Evolutionary conservation across 2,329 filamentous ascomycete genomes (phyloP).

Genomic region (Tolypocladium amazonense): DNA sequence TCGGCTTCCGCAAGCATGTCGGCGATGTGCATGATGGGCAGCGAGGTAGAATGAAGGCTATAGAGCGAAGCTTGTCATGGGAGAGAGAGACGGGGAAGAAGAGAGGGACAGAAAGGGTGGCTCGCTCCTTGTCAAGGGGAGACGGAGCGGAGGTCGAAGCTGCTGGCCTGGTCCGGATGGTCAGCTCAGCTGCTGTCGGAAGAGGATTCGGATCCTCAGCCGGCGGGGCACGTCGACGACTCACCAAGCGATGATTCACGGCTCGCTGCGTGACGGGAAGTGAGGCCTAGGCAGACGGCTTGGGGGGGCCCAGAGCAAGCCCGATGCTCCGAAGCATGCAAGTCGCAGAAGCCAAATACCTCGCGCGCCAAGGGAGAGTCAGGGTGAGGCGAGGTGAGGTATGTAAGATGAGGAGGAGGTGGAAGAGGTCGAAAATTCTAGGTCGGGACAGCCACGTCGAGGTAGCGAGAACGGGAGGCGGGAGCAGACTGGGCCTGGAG

Average conservation of each 20-base stretch:
- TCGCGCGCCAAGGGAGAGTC: background rate
- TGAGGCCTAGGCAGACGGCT: background rate
- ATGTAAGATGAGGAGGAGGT: background rate
- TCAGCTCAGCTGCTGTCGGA: background rate
- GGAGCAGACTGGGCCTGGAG: background rate
- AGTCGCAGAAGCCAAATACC: background rate
- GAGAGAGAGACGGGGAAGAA: background rate
- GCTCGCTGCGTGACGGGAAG: background rate
- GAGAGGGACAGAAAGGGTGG: background rate
- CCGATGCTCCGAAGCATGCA: background rate
- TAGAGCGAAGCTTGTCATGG: background rate
- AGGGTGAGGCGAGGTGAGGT: background rate
- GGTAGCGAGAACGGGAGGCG: background rate
- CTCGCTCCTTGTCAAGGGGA: background rate
- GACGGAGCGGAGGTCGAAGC: too few relatives aligned
- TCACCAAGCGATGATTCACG: background rate
- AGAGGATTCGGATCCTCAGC: background rate
- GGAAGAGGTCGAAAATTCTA: background rate
- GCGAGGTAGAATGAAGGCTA: background rate
- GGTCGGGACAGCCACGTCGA: background rate
- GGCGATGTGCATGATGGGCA: constrained; percentile 75
- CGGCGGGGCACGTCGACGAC: background rate
- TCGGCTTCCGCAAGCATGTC: constrained; percentile 80
- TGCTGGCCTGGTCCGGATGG: background rate
- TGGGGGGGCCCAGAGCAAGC: background rate